phyloP scores from a whole-genome alignment of 2,329 filamentous ascomycete species.

The Diaporthe longicolla region DNA sequence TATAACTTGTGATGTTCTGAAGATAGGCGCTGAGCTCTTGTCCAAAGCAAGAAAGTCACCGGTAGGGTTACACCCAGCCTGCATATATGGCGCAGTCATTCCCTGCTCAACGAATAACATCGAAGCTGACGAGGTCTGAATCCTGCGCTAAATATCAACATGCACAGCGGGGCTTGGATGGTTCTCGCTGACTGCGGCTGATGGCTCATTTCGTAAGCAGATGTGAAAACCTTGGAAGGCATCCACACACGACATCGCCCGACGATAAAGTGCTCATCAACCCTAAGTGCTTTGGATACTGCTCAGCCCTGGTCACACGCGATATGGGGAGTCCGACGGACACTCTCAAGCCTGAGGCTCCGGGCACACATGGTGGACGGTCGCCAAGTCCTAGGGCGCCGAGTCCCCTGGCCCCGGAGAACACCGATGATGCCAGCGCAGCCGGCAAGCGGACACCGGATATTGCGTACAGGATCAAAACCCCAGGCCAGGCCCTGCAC shows the following conservation, averaged over 20 bases:
- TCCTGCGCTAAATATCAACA: neutral
- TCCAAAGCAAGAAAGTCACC: too few species aligned
- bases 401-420: neutral
- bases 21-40: neutral
- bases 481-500: conserved; percentile 5
- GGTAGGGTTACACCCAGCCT: conserved; percentile 2
- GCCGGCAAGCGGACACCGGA: neutral
- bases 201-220: neutral
- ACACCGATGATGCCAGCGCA: neutral
- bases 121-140: neutral
- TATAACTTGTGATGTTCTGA: neutral
- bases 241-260: too few species aligned
- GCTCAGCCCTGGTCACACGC: neutral
- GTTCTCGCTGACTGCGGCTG: neutral
- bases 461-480: conserved; percentile 4
- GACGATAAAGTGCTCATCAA: neutral
- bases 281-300: too few species aligned
- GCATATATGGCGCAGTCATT: neutral
- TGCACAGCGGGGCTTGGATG: neutral
- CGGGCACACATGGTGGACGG: neutral
- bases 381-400: conserved; percentile 4
- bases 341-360: neutral
- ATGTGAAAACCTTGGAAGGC: too few species aligned
- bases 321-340: neutral
- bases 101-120: neutral